Percentiles rank a stretch among this genome's conserved stretches.
Evolutionary conservation across 2,329 filamentous ascomycete genomes (phyloP).

Genomic region (Botrytis squamosa): DNA sequence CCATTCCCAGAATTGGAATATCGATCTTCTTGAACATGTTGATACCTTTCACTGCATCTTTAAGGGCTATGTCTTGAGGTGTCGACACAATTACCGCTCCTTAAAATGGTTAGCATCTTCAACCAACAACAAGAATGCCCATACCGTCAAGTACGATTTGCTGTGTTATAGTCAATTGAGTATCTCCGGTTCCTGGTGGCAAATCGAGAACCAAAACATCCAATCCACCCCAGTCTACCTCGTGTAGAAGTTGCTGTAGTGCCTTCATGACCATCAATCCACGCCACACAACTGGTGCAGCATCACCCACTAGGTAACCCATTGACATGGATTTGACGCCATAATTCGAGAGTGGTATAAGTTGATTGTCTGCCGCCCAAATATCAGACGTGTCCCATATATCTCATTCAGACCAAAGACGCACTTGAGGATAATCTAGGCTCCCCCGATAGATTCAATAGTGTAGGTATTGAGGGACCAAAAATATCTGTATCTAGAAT

Average conservation of each 20-base stretch:
- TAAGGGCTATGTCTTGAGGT: conserved; percentile 87
- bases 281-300: conserved; percentile 87
- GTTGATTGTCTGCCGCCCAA: conserved; percentile 61
- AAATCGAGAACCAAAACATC: conserved; percentile 89
- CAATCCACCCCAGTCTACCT: conserved; percentile 88
- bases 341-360: conserved; percentile 89
- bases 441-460: conserved; percentile 78
- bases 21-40: conserved; percentile 88
- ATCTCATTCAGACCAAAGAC: conserved; percentile 36
- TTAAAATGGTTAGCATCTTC: conserved; percentile 36
- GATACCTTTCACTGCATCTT: conserved; percentile 88
- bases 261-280: conserved; percentile 98
- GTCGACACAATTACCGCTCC: conserved; percentile 86
- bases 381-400: conserved; percentile 31
- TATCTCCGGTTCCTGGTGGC: conserved; percentile 92
- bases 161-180: conserved; percentile 94
- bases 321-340: conserved; percentile 98
- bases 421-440: conserved; percentile 71
- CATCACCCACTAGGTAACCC: conserved; percentile 82
- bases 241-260: conserved; percentile 89
- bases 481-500: conserved; percentile 97
- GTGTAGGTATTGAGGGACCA: conserved; percentile 87
- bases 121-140: conserved; percentile 27
- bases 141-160: conserved; percentile 83
- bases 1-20: conserved; percentile 73